Base-by-base conservation (phyloP, 1,284 basidiomycete genomes). In the Apiotrichum brassicae region DNA sequence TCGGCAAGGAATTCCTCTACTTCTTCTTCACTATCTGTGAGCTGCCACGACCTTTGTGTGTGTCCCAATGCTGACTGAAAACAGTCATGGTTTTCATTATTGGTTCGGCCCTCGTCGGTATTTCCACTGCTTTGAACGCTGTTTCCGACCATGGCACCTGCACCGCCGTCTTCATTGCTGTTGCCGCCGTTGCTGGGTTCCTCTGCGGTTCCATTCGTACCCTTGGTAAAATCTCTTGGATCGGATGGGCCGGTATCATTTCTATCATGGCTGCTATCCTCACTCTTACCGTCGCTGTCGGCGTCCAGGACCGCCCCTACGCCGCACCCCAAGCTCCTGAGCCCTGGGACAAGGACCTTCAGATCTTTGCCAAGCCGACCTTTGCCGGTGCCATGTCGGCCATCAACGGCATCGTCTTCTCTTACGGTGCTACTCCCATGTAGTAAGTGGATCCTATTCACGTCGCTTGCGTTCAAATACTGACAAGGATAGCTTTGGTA, bases 251-350 rank as follows among this genome's bases (percentile, higher is more conserved):
- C 41, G 62, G 58, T 49, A 49, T 68, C 24, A 30, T 59, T 45
- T 58, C 53, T 12, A 59, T 67, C 47, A 54, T 72, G 40, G 57
- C 66, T 42, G 47, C 72, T 30, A 63, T 74, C 50, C 46, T 74
- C 48, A 68, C 64, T 19, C 59, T 74, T 33, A 68, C 66, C 47
- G 55, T 74, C 46, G 68, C 72, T 16, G 72, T 74, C 39, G 70
- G 65, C 16, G 61, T 71, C 2, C 55, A 65, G 26, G 68, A 68
- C 41, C 61, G 72, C 48, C 68, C 68, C 4, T 37, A 54, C 3
- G 34, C 48, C 6, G 63, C 63, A 3, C 62, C 64, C n/a, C 52
- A 59, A 8, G 48, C 48, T 38, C 28, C 32, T 11, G 28, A 19
- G 1, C 51, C 59, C 0, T 72, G 57, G 56, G 65, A 68, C 46